phyloP scores from a whole-genome alignment of 176 grass and related monocot species.

The Musa acuminata region DNA sequence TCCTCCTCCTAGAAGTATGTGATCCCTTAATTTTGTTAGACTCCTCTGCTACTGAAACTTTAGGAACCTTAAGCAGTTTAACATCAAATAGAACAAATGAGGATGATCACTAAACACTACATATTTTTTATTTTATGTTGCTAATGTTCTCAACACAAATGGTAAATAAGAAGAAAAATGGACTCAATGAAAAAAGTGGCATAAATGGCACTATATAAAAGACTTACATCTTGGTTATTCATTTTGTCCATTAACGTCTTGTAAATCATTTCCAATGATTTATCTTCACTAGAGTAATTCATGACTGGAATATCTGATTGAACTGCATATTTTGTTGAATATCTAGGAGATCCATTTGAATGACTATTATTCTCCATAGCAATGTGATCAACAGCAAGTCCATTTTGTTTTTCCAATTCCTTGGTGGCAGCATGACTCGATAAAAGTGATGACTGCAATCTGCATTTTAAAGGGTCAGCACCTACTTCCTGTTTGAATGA shows the following conservation, averaged over 20 bases:
- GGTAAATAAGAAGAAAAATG: not conserved
- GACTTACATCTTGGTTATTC: constrained; percentile 5
- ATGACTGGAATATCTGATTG: not conserved
- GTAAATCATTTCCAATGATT: not conserved
- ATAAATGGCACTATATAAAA: not conserved
- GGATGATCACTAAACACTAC: not conserved
- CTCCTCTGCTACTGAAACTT: not conserved
- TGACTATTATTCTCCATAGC: not conserved
- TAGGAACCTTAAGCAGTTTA: not conserved
- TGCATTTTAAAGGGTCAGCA: not conserved
- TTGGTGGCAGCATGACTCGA: not conserved
- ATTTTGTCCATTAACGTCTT: not conserved
- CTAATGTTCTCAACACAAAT: not conserved
- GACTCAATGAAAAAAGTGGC: not conserved
- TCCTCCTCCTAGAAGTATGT: not conserved
- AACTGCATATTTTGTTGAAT: not conserved
- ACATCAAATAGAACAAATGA: not conserved
- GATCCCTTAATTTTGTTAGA: not conserved
- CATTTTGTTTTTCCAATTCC: constrained; percentile 2
- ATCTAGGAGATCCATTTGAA: not conserved
- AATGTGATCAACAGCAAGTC: not conserved
- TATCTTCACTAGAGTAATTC: not conserved
- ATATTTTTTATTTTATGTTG: not conserved
- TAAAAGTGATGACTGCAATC: not conserved
- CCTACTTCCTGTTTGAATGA: not conserved